Evolutionary conservation across 106 monocot genomes (phyloP), one percentile per base, ranked within the genome.

Genomic region (Dendrobium huoshanense): DNA sequence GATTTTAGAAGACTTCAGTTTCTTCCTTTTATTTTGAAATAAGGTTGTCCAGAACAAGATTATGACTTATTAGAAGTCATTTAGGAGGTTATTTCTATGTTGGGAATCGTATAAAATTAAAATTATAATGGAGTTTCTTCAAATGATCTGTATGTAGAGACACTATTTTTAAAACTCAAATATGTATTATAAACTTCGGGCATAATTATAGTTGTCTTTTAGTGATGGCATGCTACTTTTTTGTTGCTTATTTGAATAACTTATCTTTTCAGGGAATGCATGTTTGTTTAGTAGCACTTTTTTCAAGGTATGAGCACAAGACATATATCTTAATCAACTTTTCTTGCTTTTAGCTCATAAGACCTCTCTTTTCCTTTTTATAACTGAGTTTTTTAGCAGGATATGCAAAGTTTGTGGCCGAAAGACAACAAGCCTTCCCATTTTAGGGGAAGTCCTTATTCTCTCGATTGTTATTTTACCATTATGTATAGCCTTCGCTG

Each of bases 211-310:
- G 41, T 7, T 75, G 45, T 7, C 8, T 44, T 45, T 75, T 22
- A 22, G 24, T 80, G 27, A 40, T 5, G 27, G 31, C 41, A 3
- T 75, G 27, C 16, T 84, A 48, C 47, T 41, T 41, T 44, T 37
- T 20, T 11, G 13, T 24, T 77, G 41, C 59, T 81, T 79, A 10
- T 11, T 41, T 22, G 25, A 65, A 67, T 77, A 58, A n/a, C 24
- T 47, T 67, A 82, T 73, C 4, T 85, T 91, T 87, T 41, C 89
- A 99, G 99, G 99, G 99, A 73, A 95, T 99, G 95, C 91, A 91
- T 88, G 90, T 87, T 81, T 95, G 92, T 79, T 78, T 93, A 80
- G 91, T 99, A 74, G 84, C 95, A 73, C 47, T 99, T 48, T 59
- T 95, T 59, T 83, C 86, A 25, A 93, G 99, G 99, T 99, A 86